phyloP scores from a whole-genome alignment of 305 asterid genomes.

The Fraxinus dipetala region DNA sequence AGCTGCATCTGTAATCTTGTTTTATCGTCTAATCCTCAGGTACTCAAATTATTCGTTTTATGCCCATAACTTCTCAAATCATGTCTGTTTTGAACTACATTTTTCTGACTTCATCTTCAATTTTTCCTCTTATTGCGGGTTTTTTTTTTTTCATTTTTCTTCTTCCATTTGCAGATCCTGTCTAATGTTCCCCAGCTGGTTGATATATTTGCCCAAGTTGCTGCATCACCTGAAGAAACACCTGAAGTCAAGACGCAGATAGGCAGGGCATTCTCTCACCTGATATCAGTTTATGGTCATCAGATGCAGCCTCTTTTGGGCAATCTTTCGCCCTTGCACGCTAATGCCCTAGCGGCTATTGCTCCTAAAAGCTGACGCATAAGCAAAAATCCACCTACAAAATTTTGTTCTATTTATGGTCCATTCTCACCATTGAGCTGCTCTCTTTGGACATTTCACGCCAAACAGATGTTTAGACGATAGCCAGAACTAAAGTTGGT shows the following conservation, averaged over 20 bases:
- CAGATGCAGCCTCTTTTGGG: constrained; percentile 92
- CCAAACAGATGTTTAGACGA: constrained; percentile 18
- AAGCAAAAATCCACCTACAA: not conserved
- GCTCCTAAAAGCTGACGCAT: constrained; percentile 67
- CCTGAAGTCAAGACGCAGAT: constrained; percentile 77
- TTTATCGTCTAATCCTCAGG: constrained; percentile 88
- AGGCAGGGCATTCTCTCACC: constrained; percentile 92
- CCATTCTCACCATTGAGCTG: constrained; percentile 21
- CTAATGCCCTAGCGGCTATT: constrained; percentile 84
- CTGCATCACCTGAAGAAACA: constrained; percentile 73
- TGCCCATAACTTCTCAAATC: constrained; percentile 15
- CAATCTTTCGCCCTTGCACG: constrained; percentile 77
- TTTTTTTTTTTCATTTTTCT: not conserved
- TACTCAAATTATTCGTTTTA: constrained; percentile 26
- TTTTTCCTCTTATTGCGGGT: not conserved
- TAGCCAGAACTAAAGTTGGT: constrained; percentile 12
- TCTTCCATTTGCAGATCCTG: constrained; percentile 57
- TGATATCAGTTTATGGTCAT: constrained; percentile 75
- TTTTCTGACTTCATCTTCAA: constrained; percentile 1
- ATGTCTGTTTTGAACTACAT: not conserved
- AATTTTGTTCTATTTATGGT: constrained; percentile 17
- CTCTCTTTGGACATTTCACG: constrained; percentile 3
- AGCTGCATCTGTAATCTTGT: constrained; percentile 85
- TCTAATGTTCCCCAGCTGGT: constrained; percentile 77
- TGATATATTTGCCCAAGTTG: constrained; percentile 85